Percentiles rank a stretch among this genome's conserved stretches.
Conservation (phyloP, 495 filamentous ascomycete species). For the Aspergillus funiculosus region DNA sequence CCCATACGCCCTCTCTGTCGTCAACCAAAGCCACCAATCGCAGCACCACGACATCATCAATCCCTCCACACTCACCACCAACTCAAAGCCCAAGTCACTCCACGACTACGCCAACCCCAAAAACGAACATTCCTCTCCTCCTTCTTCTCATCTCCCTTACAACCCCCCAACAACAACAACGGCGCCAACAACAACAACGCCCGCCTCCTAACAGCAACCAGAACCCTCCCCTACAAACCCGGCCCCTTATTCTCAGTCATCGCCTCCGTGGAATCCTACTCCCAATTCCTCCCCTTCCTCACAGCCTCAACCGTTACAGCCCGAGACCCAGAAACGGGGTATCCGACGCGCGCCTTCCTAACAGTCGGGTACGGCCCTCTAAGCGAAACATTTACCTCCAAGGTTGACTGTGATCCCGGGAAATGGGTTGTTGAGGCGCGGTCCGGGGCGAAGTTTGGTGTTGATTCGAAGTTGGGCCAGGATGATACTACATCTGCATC, state of each 20-base stretch:
- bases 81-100: not conserved
- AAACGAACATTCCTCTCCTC: conserved; percentile 33
- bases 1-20: not conserved
- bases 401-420: conserved; percentile 65
- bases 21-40: not conserved
- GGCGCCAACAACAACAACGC: conserved; percentile 23
- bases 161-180: not conserved
- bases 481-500: not conserved
- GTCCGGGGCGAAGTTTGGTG: conserved; percentile 49
- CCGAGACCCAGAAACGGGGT: conserved; percentile 45
- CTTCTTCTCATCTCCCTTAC: conserved; percentile 24
- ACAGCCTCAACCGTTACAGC: conserved; percentile 62
- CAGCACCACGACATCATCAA: conserved; percentile 6
- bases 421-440: conserved; percentile 65
- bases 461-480: conserved; percentile 13
- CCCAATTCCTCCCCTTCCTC: conserved; percentile 81
- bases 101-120: conserved; percentile 8
- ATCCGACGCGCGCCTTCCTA: conserved; percentile 71
- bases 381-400: conserved; percentile 71
- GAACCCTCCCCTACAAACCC: conserved; percentile 73
- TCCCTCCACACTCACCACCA: conserved; percentile 13
- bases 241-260: conserved; percentile 70
- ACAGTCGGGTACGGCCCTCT: conserved; percentile 78
- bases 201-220: conserved; percentile 60
- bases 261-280: conserved; percentile 77